Conservation (phyloP, 2,329 filamentous ascomycete species). For the Stromatinia cepivora region DNA sequence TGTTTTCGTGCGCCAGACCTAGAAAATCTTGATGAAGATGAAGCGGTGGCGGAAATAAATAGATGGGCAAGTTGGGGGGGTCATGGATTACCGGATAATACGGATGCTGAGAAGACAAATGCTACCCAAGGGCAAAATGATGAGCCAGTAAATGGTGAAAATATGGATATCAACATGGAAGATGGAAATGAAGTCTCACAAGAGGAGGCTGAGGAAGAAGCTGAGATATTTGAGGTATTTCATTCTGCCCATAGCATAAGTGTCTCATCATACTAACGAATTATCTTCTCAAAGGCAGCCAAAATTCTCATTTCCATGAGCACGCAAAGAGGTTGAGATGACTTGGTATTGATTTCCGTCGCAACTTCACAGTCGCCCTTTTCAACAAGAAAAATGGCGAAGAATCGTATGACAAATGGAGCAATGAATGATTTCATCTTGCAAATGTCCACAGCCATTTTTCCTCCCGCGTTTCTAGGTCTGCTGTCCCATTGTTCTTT, state of each 20-base stretch:
- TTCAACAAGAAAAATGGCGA: not conserved
- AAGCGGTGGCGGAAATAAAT: not conserved
- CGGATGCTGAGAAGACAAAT: rapidly evolving
- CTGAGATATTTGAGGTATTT: not conserved
- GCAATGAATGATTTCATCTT: not conserved
- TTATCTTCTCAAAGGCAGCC: not conserved
- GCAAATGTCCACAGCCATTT: not conserved
- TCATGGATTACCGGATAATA: rapidly evolving
- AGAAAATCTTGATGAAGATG: not conserved
- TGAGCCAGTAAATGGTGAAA: rapidly evolving
- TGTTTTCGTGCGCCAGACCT: not conserved
- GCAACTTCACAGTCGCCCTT: not conserved
- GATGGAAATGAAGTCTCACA: not conserved
- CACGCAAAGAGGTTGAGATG: not conserved
- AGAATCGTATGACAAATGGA: not conserved
- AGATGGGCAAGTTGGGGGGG: not conserved
- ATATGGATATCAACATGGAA: not conserved
- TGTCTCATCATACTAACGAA: not conserved
- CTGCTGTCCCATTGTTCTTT: too few species aligned
- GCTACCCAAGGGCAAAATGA: rapidly evolving
- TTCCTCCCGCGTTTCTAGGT: too few species aligned
- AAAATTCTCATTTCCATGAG: not conserved
- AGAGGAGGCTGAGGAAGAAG: too few species aligned
- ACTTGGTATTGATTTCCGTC: not conserved
- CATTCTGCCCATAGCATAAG: rapidly evolving